A percentile compares a stretch with the other conserved stretches of the same genome.
Conservation (phyloP, 2,329 filamentous ascomycete species). For the Tolypocladium sp. region DNA sequence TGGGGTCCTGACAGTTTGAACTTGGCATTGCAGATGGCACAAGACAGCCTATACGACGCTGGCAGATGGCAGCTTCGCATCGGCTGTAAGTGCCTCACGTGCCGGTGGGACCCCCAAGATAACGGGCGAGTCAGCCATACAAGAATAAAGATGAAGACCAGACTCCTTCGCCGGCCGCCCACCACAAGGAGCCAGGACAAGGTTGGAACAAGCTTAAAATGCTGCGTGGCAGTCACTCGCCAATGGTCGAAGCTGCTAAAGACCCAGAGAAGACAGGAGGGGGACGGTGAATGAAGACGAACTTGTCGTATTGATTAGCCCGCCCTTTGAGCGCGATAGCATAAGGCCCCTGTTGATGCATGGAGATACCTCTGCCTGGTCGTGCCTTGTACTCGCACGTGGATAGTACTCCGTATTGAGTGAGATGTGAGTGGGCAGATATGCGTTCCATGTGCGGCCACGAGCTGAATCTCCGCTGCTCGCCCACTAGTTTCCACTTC, state of each 20-base stretch:
- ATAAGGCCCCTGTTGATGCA: neutral
- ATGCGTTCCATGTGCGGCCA: neutral
- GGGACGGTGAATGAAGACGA: neutral
- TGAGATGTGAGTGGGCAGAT: neutral
- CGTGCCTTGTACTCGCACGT: neutral
- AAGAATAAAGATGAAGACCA: neutral
- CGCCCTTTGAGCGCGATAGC: neutral
- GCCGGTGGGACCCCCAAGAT: neutral
- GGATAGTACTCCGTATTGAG: neutral
- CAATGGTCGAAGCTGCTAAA: neutral
- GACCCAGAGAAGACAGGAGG: neutral
- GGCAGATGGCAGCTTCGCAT: neutral
- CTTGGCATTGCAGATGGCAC: neutral
- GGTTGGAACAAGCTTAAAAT: neutral
- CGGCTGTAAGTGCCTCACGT: neutral
- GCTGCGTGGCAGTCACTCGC: neutral
- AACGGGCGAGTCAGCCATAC: neutral
- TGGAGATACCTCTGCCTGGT: neutral
- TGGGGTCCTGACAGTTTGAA: neutral
- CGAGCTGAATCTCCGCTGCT: neutral
- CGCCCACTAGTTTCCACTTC: neutral
- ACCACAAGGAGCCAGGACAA: neutral
- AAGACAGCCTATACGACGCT: neutral
- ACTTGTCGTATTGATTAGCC: neutral
- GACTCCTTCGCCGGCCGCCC: neutral